Percentiles rank a stretch among this genome's conserved stretches.
Conservation (phyloP, 495 filamentous ascomycete species). For the Aspergillus conjunctus region DNA sequence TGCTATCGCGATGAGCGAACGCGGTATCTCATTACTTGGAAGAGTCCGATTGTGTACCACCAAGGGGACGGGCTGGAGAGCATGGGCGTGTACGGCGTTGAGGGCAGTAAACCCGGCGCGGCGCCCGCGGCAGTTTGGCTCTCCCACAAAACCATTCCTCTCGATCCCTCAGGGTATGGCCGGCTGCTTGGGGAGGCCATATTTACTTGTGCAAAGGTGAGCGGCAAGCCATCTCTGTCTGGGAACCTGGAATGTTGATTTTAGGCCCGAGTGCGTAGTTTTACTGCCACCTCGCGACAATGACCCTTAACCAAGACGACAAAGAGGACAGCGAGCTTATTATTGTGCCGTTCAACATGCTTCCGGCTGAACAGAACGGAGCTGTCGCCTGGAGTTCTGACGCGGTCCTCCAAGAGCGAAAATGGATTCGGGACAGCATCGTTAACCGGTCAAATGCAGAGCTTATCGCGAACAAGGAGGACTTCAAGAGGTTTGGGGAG, state of each 20-base stretch:
- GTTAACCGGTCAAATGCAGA: conserved; percentile 37
- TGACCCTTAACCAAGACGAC: conserved; percentile 19
- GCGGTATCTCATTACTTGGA: conserved; percentile 48
- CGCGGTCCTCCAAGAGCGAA: conserved; percentile 34
- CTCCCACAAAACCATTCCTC: conserved; percentile 39
- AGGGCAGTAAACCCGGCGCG: conserved; percentile 51
- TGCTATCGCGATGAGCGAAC: conserved; percentile 48
- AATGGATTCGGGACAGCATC: conserved; percentile 40
- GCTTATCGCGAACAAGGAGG: conserved; percentile 24
- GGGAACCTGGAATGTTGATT: conserved; percentile 1
- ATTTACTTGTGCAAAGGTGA: conserved; percentile 39
- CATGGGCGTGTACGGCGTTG: conserved; percentile 48
- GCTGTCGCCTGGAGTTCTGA: conserved; percentile 11
- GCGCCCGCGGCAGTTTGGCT: conserved; percentile 44
- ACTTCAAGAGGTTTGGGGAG: conserved; percentile 28
- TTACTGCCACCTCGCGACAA: conserved; percentile 32
- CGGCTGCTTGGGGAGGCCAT: conserved; percentile 38
- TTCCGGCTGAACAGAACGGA: conserved; percentile 36
- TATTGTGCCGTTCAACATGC: conserved; percentile 45
- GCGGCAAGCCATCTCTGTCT: not conserved
- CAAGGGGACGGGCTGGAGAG: conserved; percentile 29
- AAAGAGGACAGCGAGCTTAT: conserved; percentile 31
- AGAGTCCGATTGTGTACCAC: conserved; percentile 39
- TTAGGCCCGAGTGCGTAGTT: not conserved
- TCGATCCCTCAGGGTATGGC: conserved; percentile 39